These are phyloP conservation scores for Gillenia trifoliata DNA, from an alignment of 306 rosid species.

Conservation along the genomic window DNA sequence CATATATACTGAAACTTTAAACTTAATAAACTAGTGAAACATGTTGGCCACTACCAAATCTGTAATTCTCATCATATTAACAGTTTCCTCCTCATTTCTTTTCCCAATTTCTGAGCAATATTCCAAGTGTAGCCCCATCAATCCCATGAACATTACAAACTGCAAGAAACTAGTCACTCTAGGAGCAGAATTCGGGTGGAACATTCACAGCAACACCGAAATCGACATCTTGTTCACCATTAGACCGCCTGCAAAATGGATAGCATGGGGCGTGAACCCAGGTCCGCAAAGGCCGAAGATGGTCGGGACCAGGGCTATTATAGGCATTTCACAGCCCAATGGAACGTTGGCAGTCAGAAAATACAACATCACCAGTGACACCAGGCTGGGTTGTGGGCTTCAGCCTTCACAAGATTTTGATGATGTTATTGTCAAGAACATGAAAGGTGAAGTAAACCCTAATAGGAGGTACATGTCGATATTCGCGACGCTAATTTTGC, in stretches of 20 bases:
- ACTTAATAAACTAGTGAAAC: neutral
- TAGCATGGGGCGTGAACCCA: constrained; percentile 86
- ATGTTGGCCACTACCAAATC: constrained; percentile 24
- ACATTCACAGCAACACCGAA: neutral
- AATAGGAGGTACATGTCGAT: constrained; percentile 2
- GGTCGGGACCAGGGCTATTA: constrained; percentile 73
- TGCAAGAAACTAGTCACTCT: constrained; percentile 58
- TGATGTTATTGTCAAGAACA: neutral
- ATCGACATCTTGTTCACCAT: constrained; percentile 45
- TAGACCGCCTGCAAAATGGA: constrained; percentile 19
- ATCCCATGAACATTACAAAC: neutral
- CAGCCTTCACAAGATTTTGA: neutral
- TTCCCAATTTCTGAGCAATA: neutral
- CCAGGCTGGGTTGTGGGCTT: constrained; percentile 47
- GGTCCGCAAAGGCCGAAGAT: constrained; percentile 38
- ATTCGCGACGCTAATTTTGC: constrained; percentile 35
- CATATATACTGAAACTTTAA: neutral
- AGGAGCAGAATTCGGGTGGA: constrained; percentile 66
- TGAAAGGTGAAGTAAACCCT: neutral
- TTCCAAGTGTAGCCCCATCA: neutral
- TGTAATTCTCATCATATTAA: constrained; percentile 11
- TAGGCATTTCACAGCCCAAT: constrained; percentile 31
- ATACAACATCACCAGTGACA: constrained; percentile 40
- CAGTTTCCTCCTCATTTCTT: constrained; percentile 24
- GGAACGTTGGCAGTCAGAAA: neutral